Conservation (phyloP, 73 alveolate species). For the Stentor coeruleus region DNA sequence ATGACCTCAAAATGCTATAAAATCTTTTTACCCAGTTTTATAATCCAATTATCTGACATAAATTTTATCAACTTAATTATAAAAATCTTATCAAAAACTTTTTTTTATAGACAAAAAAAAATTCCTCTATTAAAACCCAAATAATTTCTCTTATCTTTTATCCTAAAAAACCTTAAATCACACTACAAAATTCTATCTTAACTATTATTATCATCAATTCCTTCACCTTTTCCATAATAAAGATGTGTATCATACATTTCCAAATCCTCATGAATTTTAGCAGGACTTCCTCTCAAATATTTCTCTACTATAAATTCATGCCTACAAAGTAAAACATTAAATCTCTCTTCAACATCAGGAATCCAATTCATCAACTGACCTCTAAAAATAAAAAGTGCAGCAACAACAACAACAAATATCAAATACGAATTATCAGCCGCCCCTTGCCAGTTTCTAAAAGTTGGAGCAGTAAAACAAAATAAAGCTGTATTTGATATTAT, state of each 20-base stretch:
- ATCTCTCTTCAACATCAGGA: constrained; percentile 11
- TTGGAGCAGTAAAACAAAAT: constrained; percentile 15
- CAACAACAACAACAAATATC: neutral
- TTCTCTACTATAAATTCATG: constrained; percentile 20
- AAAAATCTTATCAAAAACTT: no score
- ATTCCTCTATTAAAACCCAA: no score
- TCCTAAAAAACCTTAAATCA: no score
- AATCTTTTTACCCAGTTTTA: no score
- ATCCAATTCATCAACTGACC: neutral
- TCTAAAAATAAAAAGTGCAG: neutral
- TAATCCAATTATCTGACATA: no score
- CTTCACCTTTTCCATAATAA: constrained; percentile 1
- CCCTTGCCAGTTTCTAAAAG: constrained; percentile 6
- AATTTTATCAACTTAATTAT: no score
- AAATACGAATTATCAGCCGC: neutral
- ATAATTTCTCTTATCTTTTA: no score
- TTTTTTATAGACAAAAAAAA: no score
- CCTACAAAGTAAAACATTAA: neutral
- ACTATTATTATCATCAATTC: no score
- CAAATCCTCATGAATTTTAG: neutral
- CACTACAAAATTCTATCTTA: no score
- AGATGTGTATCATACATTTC: neutral
- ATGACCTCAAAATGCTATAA: no score
- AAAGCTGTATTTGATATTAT: constrained; percentile 48
- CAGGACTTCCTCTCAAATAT: constrained; percentile 7